Percentiles rank a stretch among this genome's conserved stretches.
Conservation (phyloP, 2,329 filamentous ascomycete species). For the Juglanconis oblonga region DNA sequence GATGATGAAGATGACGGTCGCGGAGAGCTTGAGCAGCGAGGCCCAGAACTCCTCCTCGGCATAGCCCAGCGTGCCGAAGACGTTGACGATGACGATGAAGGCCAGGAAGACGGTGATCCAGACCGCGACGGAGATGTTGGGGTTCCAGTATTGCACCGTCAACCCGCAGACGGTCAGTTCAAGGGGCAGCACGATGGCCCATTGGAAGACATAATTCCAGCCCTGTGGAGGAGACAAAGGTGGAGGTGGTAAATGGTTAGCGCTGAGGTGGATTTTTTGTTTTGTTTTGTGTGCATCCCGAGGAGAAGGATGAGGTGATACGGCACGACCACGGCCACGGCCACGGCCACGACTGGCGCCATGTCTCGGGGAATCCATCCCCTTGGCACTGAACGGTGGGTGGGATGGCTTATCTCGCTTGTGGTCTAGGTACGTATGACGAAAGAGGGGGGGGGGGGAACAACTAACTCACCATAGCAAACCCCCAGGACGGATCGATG, state of each 20-base stretch:
- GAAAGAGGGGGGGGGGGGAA: slow-evolving; percentile 20
- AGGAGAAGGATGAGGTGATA: background rate
- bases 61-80: slow-evolving; percentile 55
- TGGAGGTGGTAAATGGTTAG: background rate
- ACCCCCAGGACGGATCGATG: slow-evolving; percentile 54
- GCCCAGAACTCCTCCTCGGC: slow-evolving; percentile 61
- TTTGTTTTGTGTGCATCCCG: background rate
- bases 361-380: background rate
- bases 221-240: slow-evolving; percentile 19
- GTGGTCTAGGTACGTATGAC: slow-evolving; percentile 33
- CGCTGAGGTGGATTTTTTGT: too few relatives aligned
- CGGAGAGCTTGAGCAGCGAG: slow-evolving; percentile 53
- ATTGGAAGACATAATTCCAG: slow-evolving; percentile 46
- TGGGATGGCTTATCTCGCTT: too few relatives aligned
- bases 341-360: background rate
- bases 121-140: slow-evolving; percentile 42
- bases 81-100: slow-evolving; percentile 49
- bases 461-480: slow-evolving; percentile 43
- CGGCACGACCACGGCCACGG: too few relatives aligned
- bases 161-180: slow-evolving; percentile 48
- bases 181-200: slow-evolving; percentile 45
- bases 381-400: too few relatives aligned
- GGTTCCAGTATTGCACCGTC: slow-evolving; percentile 48
- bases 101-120: slow-evolving; percentile 57
- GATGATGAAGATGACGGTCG: slow-evolving; percentile 63